Base-by-base conservation (phyloP, 371 early-diverging fungal genomes). In the Nosema bombycis region DNA sequence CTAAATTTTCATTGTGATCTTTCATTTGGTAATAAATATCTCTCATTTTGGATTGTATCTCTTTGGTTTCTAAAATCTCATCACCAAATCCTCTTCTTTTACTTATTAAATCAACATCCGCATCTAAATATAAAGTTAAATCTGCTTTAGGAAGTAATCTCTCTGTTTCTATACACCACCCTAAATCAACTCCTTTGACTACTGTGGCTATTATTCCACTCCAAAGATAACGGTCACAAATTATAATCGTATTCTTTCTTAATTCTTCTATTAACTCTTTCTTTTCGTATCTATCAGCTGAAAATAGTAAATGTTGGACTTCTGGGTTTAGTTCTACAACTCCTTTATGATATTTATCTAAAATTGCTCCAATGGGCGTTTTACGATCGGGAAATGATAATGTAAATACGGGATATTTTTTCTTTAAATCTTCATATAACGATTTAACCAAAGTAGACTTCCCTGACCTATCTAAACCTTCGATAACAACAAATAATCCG, bases 161-260 rank as follows among this genome's bases (percentile, higher is more conserved):
- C 78, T 99, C 98, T 1, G 91, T 89, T 2, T 87, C 80, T 82
- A 88, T 90, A 84, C 96, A 94, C 96, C 96, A 96, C 12, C 88
- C 84, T 23, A 90, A 77, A 79, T 91, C 90, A 23, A 96, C 82
- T 1, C 92, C 92, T 88, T 90, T 83, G 6, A 72, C 82, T 14
- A 76, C 65, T 0, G 94, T 91, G 83, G 92, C 96, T 0, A 93
- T 93, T 0, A 92, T 92, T 15, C 99, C 98, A 1, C 96, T 95
- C 79, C 91, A 94, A 0, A 93, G 93, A 84, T 99, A 99, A 67
- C 98, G 89, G 86, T 98, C 99, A 2, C 93, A 92, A 3, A 98
- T 87, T 24, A 96, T 75, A 12, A 91, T 65, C n/a, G 0, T 60
- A 28, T 66, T 56, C 24, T 69, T 54, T 33, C 60, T 33, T 2